These are phyloP conservation scores for Coemansia aciculifera DNA, from an alignment of 192 early-diverging fungal genomes.

Conservation along the genomic window DNA sequence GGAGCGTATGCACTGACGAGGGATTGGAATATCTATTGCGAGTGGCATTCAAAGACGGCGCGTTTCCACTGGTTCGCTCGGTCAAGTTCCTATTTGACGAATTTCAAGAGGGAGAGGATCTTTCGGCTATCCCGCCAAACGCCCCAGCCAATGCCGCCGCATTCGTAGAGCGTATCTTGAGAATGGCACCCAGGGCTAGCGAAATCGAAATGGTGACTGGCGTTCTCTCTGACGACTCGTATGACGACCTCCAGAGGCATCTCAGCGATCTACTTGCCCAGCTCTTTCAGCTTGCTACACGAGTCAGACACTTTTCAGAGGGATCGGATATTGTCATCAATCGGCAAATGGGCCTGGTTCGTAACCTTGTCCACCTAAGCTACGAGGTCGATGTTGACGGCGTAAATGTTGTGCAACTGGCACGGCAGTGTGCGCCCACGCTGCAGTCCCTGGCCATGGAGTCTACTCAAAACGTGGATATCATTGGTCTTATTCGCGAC, in stretches of 20 bases:
- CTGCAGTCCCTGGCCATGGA: background rate
- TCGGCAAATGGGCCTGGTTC: background rate
- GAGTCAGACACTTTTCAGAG: background rate
- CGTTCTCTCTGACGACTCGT: background rate
- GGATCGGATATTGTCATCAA: background rate
- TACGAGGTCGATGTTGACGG: background rate
- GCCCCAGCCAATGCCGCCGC: background rate
- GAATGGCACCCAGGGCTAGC: background rate
- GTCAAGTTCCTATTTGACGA: background rate
- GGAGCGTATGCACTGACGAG: background rate
- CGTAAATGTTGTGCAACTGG: background rate
- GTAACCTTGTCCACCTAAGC: background rate
- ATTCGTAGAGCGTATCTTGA: background rate
- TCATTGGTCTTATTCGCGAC: background rate
- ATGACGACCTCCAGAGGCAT: background rate
- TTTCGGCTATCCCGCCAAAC: background rate
- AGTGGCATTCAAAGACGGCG: background rate
- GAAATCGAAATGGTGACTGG: background rate
- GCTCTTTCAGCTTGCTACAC: background rate
- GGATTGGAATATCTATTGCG: background rate
- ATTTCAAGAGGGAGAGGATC: background rate
- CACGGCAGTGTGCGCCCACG: background rate
- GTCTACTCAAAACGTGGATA: too few relatives aligned
- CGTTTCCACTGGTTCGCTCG: background rate
- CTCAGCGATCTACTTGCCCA: background rate